phyloP scores from a whole-genome alignment of 2,329 filamentous ascomycete species.

The Colletotrichum scovillei region DNA sequence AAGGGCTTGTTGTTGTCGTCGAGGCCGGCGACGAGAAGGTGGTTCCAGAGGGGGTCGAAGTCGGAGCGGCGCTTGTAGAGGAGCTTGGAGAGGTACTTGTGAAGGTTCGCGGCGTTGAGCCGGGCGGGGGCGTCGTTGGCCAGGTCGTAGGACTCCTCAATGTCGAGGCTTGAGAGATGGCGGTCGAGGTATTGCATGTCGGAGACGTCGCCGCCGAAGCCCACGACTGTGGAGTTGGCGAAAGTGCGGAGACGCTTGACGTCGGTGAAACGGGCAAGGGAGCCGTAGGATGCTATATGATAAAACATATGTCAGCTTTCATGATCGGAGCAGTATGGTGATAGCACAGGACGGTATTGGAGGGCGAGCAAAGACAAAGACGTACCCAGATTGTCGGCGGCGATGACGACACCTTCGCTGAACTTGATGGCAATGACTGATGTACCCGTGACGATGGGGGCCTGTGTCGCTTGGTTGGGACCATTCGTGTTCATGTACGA shows the following conservation, averaged over 20 bases:
- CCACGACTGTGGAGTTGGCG: conserved; percentile 84
- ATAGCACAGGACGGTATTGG: not conserved
- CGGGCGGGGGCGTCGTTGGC: conserved; percentile 54
- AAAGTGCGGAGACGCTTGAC: conserved; percentile 95
- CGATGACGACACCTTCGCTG: conserved; percentile 95
- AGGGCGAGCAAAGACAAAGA: conserved; percentile 2
- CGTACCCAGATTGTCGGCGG: conserved; percentile 93
- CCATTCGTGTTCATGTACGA: conserved; percentile 80
- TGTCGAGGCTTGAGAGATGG: conserved; percentile 86
- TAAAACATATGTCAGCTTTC: conserved; percentile 24
- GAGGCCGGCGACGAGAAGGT: conserved; percentile 89
- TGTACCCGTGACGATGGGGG: conserved; percentile 94
- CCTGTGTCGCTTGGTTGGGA: conserved; percentile 89
- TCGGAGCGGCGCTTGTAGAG: conserved; percentile 95
- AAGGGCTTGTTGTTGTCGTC: conserved; percentile 85
- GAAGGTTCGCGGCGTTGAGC: conserved; percentile 92
- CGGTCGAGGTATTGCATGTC: conserved; percentile 99
- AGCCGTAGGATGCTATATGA: conserved; percentile 92
- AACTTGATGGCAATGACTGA: conserved; percentile 96
- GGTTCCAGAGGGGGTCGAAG: conserved; percentile 98
- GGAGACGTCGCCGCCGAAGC: conserved; percentile 96
- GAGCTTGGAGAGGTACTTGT: conserved; percentile 96
- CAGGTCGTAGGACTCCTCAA: conserved; percentile 84
- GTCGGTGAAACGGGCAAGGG: conserved; percentile 94
- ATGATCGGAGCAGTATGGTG: not conserved